Conservation (phyloP, 345 rosid species). For the Lepidium didymum region DNA sequence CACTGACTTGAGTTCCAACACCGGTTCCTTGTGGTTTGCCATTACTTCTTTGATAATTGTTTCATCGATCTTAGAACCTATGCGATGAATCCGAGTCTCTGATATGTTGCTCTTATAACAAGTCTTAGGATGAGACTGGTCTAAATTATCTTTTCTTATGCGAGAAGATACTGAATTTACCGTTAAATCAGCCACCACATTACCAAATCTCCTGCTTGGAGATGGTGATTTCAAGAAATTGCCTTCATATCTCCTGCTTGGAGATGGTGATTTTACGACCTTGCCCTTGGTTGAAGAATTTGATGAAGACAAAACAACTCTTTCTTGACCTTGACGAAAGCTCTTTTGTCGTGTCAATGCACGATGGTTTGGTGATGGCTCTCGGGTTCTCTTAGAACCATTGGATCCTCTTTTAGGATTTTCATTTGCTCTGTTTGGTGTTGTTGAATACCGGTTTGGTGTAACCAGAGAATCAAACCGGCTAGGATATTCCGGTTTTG, state of each 20-base stretch:
- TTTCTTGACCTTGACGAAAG: conserved; percentile 44
- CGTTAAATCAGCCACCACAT: conserved; percentile 1
- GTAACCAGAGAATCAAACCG: conserved; percentile 10
- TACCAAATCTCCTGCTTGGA: conserved; percentile 30
- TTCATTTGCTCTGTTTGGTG: conserved; percentile 26
- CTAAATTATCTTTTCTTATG: conserved; percentile 29
- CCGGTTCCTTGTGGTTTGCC: conserved; percentile 20
- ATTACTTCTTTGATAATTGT: conserved; percentile 34
- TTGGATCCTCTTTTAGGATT: conserved; percentile 11
- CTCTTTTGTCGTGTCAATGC: conserved; percentile 55
- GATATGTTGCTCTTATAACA: conserved; percentile 26
- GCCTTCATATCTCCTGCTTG: conserved; percentile 43
- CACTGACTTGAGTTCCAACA: too few relatives aligned
- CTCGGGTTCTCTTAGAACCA: conserved; percentile 39
- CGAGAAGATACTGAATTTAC: conserved; percentile 29
- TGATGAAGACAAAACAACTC: conserved; percentile 5
- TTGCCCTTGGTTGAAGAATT: conserved; percentile 23
- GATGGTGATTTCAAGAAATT: conserved; percentile 41
- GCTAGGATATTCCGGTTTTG: conserved; percentile 10
- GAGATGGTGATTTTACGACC: conserved; percentile 50
- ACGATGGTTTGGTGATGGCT: conserved; percentile 51
- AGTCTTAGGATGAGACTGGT: conserved; percentile 29
- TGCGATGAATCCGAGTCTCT: conserved; percentile 52
- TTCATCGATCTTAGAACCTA: conserved; percentile 49
- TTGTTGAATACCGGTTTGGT: conserved; percentile 5